Percentiles rank a stretch among this genome's conserved stretches.
Evolutionary conservation across 441 rosid genomes (phyloP).

Genomic region (Sinapis alba): DNA sequence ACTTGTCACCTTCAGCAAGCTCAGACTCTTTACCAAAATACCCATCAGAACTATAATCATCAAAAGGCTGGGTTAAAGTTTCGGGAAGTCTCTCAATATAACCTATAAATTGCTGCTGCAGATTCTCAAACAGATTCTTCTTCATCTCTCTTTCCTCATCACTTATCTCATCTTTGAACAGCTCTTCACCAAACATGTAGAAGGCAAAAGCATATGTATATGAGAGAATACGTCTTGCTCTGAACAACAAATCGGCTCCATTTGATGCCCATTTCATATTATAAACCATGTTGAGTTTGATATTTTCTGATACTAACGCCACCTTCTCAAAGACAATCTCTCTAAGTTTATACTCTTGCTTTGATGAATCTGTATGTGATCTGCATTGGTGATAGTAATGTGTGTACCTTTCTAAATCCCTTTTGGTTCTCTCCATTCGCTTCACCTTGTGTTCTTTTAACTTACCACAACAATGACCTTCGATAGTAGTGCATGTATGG

Average conservation of each 20-base stretch:
- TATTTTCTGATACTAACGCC: slow-evolving; percentile 39
- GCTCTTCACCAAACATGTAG: slow-evolving; percentile 61
- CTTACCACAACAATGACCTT: slow-evolving; percentile 66
- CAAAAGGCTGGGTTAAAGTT: no score
- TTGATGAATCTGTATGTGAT: slow-evolving; percentile 63
- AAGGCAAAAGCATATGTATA: slow-evolving; percentile 69
- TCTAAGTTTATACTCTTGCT: no score
- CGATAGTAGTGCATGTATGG: slow-evolving; percentile 49
- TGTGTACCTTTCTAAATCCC: slow-evolving; percentile 55
- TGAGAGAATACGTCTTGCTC: slow-evolving; percentile 60
- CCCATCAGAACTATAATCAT: no score
- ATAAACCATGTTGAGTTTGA: slow-evolving; percentile 27
- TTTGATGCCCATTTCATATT: slow-evolving; percentile 55
- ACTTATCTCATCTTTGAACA: slow-evolving; percentile 56
- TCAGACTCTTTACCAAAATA: slow-evolving; percentile 60
- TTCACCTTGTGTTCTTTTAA: slow-evolving; percentile 48
- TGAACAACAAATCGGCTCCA: slow-evolving; percentile 52
- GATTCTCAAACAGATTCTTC: no score
- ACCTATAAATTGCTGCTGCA: no score
- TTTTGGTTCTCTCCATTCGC: slow-evolving; percentile 49
- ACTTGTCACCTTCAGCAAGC: slow-evolving; percentile 52
- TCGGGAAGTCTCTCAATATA: no score
- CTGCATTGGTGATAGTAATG: slow-evolving; percentile 66
- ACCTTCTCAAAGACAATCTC: slow-evolving; percentile 44
- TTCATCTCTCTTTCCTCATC: slow-evolving; percentile 47